phyloP scores from a whole-genome alignment of 2,329 filamentous ascomycete species.

The Beauveria sp. region DNA sequence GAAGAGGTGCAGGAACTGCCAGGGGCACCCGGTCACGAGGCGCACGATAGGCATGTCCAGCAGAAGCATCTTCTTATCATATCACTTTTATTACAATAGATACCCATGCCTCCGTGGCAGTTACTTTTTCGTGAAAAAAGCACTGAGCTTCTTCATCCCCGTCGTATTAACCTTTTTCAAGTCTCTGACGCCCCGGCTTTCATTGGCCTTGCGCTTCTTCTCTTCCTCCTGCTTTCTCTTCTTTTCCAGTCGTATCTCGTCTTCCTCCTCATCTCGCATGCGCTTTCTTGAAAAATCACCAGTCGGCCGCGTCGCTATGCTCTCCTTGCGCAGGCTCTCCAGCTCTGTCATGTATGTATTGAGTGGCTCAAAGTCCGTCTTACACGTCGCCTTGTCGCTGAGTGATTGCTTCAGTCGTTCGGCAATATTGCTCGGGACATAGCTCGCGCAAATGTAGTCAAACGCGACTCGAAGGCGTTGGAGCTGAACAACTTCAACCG shows the following conservation, averaged over 20 bases:
- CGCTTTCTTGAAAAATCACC: conserved; percentile 67
- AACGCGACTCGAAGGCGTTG: conserved; percentile 59
- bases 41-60: conserved; percentile 18
- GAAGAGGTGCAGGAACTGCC: conserved; percentile 25
- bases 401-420: conserved; percentile 35
- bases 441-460: conserved; percentile 55
- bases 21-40: conserved; percentile 26
- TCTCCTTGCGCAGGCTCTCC: conserved; percentile 61
- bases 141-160: conserved; percentile 96
- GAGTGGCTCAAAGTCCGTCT: conserved; percentile 61
- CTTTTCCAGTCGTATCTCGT: conserved; percentile 63
- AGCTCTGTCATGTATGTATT: conserved; percentile 62
- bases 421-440: conserved; percentile 43
- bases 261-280: conserved; percentile 57
- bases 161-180: conserved; percentile 83
- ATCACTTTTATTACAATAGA: conserved; percentile 11
- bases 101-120: conserved; percentile 7
- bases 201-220: conserved; percentile 68
- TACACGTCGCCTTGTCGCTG: conserved; percentile 22
- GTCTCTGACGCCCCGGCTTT: conserved; percentile 69
- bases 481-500: conserved; percentile 44
- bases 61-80: conserved; percentile 4
- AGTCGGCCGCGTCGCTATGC: conserved; percentile 57
- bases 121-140: conserved; percentile 75
- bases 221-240: conserved; percentile 82